Base-by-base conservation (phyloP, 768 basidiomycete genomes). In the Brasilioporus rufonigricans region DNA sequence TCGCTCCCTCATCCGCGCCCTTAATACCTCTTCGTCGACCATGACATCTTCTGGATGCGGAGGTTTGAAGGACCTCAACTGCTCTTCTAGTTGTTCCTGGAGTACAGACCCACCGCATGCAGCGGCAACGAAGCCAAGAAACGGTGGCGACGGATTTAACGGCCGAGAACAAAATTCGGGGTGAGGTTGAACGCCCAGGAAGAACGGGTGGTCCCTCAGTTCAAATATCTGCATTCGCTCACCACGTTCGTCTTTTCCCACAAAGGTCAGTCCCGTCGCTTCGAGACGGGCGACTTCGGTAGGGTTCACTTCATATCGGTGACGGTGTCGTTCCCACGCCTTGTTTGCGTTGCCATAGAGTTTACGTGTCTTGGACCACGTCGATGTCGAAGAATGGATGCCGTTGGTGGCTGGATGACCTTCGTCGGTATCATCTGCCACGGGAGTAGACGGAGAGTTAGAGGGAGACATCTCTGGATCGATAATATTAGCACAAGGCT, bases 101-200 rank as follows among this genome's bases (percentile, higher is more conserved):
- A 98, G 79, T 4, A 76, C 73, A 12, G 77, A 75, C 18, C 41
- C 14, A 0, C 81, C 79, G 40, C 77, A 78, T 0, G 97, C 76
- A 1, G 97, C 93, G 5, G 96, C 85, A 44, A 99, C 81, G 69
- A 99, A 89, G 14, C 97, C 97, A 50, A 99, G 86, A 85, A 98
- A 98, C 0, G 94, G 88, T 0, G 97, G 97, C 0, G 93, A 97
- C 2, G 97, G 97, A 74, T 99, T 98, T 40, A 99, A 77, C 2
- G 97, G 97, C 27, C 97, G 86, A 23, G 97, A 95, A 77, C 96
- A 98, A 76, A 99, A 95, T 72, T 99, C 97, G 1, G 97, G 97
- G 66, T 99, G 97, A 1, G 97, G 92, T 75, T 99, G 97, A 41
- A 99, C 78, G 23, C 85, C 97, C 41, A 96, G 75, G 68, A 95